These are phyloP conservation scores for Yamadazyma epiphylla DNA, from an alignment of 1,139 yeast genomes.

Conservation along the genomic window DNA sequence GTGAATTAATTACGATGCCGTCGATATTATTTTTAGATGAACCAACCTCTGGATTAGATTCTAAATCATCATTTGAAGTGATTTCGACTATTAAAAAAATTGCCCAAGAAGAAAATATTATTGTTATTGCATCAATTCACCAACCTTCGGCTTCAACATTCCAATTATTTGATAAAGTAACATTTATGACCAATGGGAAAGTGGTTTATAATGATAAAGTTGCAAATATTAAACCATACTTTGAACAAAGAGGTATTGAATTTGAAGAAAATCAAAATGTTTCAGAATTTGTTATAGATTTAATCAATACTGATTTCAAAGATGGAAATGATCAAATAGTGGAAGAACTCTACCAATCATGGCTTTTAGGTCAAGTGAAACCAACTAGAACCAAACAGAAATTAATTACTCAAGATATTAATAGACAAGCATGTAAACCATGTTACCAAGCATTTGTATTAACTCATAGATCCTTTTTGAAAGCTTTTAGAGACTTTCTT, in stretches of 20 bases:
- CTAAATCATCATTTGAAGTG: constrained; percentile 33
- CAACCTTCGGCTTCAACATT: constrained; percentile 33
- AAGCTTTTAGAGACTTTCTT: constrained; percentile 30
- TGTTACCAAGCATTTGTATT: constrained; percentile 9
- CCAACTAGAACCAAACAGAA: background rate
- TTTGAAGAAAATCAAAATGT: constrained; percentile 19
- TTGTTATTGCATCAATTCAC: constrained; percentile 33
- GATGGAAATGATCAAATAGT: constrained; percentile 1
- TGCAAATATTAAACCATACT: constrained; percentile 12
- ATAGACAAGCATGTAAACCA: too few relatives aligned
- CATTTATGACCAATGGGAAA: constrained; percentile 32
- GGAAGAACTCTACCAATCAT: constrained; percentile 1
- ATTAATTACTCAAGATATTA: too few relatives aligned
- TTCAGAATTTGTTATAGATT: constrained; percentile 31
- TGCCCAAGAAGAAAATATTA: constrained; percentile 22
- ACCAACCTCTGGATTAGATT: constrained; percentile 92
- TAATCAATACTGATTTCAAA: constrained; percentile 28
- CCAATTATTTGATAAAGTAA: constrained; percentile 26
- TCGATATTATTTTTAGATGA: constrained; percentile 58
- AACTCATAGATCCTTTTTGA: constrained; percentile 21
- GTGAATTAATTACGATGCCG: constrained; percentile 22
- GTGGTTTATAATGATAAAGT: constrained; percentile 15
- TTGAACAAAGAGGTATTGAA: constrained; percentile 14
- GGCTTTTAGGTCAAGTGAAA: constrained; percentile 2
- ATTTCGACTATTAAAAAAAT: constrained; percentile 21